These are phyloP conservation scores for Acanthamoeba culbertsoni DNA, from an alignment of 208 protist species.

Conservation along the genomic window DNA sequence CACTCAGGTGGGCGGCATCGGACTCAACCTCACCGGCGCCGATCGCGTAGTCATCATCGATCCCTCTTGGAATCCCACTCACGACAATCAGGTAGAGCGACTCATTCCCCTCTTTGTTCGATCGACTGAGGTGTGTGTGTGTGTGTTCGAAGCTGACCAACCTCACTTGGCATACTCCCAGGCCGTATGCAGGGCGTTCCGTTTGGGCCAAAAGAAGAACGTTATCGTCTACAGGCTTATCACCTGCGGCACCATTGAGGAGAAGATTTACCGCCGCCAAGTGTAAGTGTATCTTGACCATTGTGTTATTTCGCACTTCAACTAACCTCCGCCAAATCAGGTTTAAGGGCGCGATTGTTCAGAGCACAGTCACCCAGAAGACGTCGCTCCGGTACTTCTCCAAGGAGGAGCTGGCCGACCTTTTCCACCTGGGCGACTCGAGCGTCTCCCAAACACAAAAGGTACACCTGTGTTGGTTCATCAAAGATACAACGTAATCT, in stretches of 20 bases:
- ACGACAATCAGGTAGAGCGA: slow-evolving; percentile 72
- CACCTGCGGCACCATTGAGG: slow-evolving; percentile 72
- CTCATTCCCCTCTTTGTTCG: not conserved
- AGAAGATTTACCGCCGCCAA: slow-evolving; percentile 80
- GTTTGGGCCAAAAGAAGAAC: slow-evolving; percentile 77
- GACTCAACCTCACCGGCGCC: slow-evolving; percentile 73
- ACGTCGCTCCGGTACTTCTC: slow-evolving; percentile 71
- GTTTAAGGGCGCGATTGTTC: slow-evolving; percentile 73
- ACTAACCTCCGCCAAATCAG: not conserved
- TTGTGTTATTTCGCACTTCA: not conserved
- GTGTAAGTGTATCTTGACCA: slow-evolving; percentile 36
- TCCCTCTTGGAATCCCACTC: slow-evolving; percentile 73
- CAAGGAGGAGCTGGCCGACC: slow-evolving; percentile 48
- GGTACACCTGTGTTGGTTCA: too few species aligned
- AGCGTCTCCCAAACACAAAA: slow-evolving; percentile 61
- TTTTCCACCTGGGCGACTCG: slow-evolving; percentile 69
- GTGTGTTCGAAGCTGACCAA: not conserved
- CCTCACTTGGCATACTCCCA: not conserved
- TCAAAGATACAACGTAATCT: too few species aligned
- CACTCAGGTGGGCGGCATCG: slow-evolving; percentile 75
- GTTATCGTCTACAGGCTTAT: slow-evolving; percentile 79
- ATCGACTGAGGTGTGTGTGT: not conserved
- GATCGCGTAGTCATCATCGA: slow-evolving; percentile 77
- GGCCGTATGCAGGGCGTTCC: slow-evolving; percentile 62
- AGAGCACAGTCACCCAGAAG: slow-evolving; percentile 61